Percentiles rank a stretch among this genome's conserved stretches.
These are phyloP conservation scores for Alternaria gansuensis DNA, from an alignment of 2,329 filamentous ascomycete genomes.

Conservation along the genomic window DNA sequence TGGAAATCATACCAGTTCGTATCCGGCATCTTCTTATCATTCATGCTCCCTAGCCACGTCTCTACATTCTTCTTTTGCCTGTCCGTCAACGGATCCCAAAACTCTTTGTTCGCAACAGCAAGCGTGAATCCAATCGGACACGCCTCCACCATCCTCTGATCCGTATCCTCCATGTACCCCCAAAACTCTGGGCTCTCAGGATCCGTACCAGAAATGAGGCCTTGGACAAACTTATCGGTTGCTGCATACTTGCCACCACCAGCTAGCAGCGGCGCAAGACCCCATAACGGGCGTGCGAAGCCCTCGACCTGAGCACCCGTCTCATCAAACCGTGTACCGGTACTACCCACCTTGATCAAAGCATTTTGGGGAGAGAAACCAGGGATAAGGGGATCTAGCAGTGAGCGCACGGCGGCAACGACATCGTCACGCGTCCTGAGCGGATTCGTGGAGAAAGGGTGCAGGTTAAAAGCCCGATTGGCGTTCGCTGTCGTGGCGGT, in stretches of 20 bases:
- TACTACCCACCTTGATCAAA: constrained; percentile 73
- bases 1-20: constrained; percentile 67
- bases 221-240: constrained; percentile 73
- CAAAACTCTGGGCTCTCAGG: constrained; percentile 76
- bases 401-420: constrained; percentile 55
- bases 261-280: constrained; percentile 73
- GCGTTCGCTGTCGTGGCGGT: constrained; percentile 48
- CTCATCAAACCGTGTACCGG: constrained; percentile 80
- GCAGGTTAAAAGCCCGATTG: constrained; percentile 55
- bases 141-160: constrained; percentile 87
- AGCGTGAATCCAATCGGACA: constrained; percentile 79
- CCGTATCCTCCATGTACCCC: constrained; percentile 77
- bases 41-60: constrained; percentile 78
- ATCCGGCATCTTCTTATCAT: constrained; percentile 73
- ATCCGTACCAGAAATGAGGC: constrained; percentile 75
- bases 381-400: constrained; percentile 74
- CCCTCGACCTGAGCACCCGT: constrained; percentile 80
- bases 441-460: constrained; percentile 56
- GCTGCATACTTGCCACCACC: constrained; percentile 72
- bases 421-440: constrained; percentile 55
- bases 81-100: constrained; percentile 72
- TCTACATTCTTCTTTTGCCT: constrained; percentile 72
- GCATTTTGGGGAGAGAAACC: constrained; percentile 75
- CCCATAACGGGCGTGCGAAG: constrained; percentile 79
- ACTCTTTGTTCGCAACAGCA: constrained; percentile 69